Percentiles rank a stretch among this genome's conserved stretches.
phyloP scores from a whole-genome alignment of 768 basidiomycete species.

The Boletus speciosus region DNA sequence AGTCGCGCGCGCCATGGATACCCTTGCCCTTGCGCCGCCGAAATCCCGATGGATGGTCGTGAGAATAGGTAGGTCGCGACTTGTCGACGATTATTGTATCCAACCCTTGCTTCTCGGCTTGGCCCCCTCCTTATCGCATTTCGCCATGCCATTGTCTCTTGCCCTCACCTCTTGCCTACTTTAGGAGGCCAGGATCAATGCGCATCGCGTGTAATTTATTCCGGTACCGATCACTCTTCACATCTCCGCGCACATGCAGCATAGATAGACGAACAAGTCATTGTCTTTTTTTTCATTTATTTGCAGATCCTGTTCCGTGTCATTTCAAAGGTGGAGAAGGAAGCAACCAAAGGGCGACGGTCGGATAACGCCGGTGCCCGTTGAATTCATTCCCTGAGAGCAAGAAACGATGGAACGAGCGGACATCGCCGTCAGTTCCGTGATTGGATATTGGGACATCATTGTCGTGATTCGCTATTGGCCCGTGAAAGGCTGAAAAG shows the following conservation, averaged over 20 bases:
- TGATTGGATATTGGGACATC: not conserved
- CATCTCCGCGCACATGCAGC: constrained; percentile 14
- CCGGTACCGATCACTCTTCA: constrained; percentile 1
- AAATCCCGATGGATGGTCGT: constrained; percentile 40
- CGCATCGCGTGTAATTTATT: constrained; percentile 3
- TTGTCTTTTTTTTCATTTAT: not conserved
- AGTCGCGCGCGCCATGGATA: constrained; percentile 31
- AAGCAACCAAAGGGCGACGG: not conserved
- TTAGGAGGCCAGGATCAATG: constrained; percentile 19
- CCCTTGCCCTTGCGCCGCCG: constrained; percentile 40
- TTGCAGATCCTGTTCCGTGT: constrained; percentile 9
- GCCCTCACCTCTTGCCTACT: not conserved
- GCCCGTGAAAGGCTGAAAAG: not conserved
- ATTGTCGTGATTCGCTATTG: not conserved
- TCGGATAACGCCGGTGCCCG: not conserved
- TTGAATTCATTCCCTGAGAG: not conserved
- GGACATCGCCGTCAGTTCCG: not conserved
- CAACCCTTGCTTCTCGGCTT: not conserved
- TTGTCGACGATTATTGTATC: constrained; percentile 1
- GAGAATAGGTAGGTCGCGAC: constrained; percentile 14
- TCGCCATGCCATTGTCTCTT: not conserved
- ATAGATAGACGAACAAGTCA: constrained; percentile 9
- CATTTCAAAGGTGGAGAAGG: not conserved
- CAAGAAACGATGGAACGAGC: not conserved
- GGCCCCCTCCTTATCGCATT: constrained; percentile 10